Conservation (phyloP, 441 rosid species). For the Kokia cookei region DNA sequence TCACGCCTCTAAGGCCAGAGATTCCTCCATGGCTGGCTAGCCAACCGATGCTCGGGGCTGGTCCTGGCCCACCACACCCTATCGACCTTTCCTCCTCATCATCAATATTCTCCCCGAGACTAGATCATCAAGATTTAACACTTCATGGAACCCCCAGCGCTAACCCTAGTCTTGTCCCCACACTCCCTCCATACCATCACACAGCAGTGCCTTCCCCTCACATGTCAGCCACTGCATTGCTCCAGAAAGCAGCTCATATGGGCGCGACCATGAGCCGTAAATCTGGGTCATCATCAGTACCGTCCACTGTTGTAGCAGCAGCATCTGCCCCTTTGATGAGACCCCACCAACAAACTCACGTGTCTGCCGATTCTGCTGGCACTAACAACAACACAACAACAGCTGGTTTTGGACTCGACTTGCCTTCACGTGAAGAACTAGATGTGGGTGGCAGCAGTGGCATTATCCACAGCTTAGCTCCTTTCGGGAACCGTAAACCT, state of each 20-base stretch:
- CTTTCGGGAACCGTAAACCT: conserved; percentile 29
- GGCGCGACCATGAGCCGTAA: conserved; percentile 56
- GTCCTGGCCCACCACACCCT: conserved; percentile 21
- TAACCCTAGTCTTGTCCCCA: conserved; percentile 36
- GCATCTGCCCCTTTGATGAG: neutral
- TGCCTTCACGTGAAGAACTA: conserved; percentile 35
- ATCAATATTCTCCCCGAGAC: conserved; percentile 23
- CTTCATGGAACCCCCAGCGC: conserved; percentile 42
- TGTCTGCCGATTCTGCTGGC: conserved; percentile 32
- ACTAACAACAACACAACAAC: conserved; percentile 3
- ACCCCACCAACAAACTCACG: conserved; percentile 33
- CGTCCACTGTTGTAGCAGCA: neutral
- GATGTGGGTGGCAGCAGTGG: conserved; percentile 13
- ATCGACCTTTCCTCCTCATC: conserved; percentile 39
- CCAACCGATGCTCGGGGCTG: conserved; percentile 17
- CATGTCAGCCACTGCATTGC: conserved; percentile 92
- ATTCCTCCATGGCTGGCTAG: conserved; percentile 50
- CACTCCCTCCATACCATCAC: conserved; percentile 23
- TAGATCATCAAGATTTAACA: conserved; percentile 21
- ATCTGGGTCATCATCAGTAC: neutral
- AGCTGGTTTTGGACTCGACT: conserved; percentile 33
- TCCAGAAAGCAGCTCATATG: conserved; percentile 92
- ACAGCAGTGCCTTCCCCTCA: conserved; percentile 31
- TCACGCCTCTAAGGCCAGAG: conserved; percentile 20
- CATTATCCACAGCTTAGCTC: conserved; percentile 25